Evolutionary conservation across 1,284 basidiomycete genomes (phyloP), one percentile per base, ranked within the genome.

Genomic region (Ustilago xerochloae): DNA sequence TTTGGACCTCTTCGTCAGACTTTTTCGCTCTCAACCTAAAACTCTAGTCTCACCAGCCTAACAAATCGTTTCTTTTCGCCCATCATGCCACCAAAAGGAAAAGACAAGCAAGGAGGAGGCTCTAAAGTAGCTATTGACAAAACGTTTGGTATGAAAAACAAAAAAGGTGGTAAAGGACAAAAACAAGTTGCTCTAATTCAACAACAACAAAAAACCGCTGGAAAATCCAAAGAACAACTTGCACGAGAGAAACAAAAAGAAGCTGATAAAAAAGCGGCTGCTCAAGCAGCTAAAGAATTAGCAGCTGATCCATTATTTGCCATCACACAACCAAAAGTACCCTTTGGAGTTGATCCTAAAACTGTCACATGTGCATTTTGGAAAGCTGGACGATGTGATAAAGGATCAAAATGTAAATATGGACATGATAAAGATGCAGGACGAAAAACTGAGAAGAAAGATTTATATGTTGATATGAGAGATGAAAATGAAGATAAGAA

Each of bases 361-460:
- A 83, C 73, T 28, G 63, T 82, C 29, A 74, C 78, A 4, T 83
- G 82, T 68, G 80, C 76, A 12, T 82, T 80, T 50, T 83, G 80
- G 79, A 82, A 81, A 48, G 73, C 78, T 22, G 82, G 82, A 6
- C 58, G 68, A 16, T 83, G 82, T 49, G 84, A 85, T 35, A 85
- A 83, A 63, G 78, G 78, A 3, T 52, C 29, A 28, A 93, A 93
- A 86, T 97, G 94, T 87, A 98, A 97, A 87, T 98, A 95, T 86
- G 96, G 93, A 70, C 96, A 99, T 86, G 52, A 64, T 15, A 65
- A 77, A 38, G 89, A 98, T 80, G 90, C 97, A 20, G 93, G 89
- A 20, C 87, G 96, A 69, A 98, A 97, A 86, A 91, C 92, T 48
- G 93, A 96, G 85, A 99, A 99, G 90, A 94, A 92, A 88, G 95